phyloP scores from a whole-genome alignment of 2,329 filamentous ascomycete genomes.

The Daldinia sp. region DNA sequence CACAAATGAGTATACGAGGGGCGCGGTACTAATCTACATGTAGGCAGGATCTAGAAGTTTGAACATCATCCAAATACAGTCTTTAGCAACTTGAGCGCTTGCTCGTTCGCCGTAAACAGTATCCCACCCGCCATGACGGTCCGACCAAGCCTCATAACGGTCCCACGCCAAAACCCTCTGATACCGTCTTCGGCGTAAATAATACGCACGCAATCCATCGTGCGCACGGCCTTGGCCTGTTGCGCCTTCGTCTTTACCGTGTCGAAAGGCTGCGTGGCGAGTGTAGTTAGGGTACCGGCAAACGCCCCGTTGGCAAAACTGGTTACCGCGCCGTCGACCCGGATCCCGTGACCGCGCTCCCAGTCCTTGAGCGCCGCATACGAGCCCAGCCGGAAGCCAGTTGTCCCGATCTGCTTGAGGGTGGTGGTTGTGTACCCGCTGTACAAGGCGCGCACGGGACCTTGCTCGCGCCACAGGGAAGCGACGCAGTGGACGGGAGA shows the following conservation, averaged over 20 bases:
- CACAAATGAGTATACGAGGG: background rate
- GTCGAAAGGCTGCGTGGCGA: slow-evolving; percentile 68
- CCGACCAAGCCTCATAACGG: slow-evolving; percentile 68
- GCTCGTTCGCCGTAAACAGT: slow-evolving; percentile 47
- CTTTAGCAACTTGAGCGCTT: slow-evolving; percentile 43
- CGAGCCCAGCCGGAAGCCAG: slow-evolving; percentile 67
- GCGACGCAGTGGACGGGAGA: slow-evolving; percentile 60
- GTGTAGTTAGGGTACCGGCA: slow-evolving; percentile 51
- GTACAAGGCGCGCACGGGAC: slow-evolving; percentile 61
- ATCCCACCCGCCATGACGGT: slow-evolving; percentile 58
- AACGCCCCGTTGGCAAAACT: slow-evolving; percentile 54
- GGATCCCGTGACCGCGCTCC: slow-evolving; percentile 37
- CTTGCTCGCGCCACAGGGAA: slow-evolving; percentile 60
- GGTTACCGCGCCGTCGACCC: slow-evolving; percentile 45
- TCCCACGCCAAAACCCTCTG: slow-evolving; percentile 68
- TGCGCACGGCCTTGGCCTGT: slow-evolving; percentile 62
- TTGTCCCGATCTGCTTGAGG: slow-evolving; percentile 68
- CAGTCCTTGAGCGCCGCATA: slow-evolving; percentile 70
- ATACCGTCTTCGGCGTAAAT: slow-evolving; percentile 65
- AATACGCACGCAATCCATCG: slow-evolving; percentile 60
- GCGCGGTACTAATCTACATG: background rate
- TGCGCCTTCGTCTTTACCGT: slow-evolving; percentile 69
- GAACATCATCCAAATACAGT: slow-evolving; percentile 30
- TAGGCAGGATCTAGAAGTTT: background rate
- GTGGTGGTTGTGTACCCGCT: slow-evolving; percentile 67